Evolutionary conservation across 2,329 filamentous ascomycete species (phyloP).

Genomic region (Apiospora hydei): DNA sequence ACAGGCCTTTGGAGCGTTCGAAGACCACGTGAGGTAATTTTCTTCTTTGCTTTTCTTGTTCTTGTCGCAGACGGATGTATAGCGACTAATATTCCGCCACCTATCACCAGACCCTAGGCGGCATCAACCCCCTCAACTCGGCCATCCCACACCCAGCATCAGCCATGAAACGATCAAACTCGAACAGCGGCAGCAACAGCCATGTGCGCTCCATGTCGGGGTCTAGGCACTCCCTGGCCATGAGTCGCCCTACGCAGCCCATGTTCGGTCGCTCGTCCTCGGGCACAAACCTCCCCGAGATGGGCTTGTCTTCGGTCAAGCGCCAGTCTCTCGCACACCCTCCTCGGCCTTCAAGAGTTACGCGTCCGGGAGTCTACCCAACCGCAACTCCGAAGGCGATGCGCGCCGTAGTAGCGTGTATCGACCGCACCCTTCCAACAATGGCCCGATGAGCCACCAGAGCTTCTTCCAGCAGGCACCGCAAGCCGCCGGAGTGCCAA

Average conservation of each 20-base stretch:
- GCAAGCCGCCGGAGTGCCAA: conserved; percentile 79
- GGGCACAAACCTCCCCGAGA: conserved; percentile 79
- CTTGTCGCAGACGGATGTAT: background rate
- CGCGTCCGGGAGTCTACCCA: conserved; percentile 59
- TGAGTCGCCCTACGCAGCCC: conserved; percentile 83
- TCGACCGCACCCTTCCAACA: conserved; percentile 71
- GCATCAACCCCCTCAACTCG: conserved; percentile 79
- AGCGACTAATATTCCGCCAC: background rate
- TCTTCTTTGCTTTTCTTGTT: background rate
- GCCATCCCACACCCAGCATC: conserved; percentile 90
- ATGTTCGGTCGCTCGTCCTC: conserved; percentile 87
- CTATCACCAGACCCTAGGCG: conserved; percentile 77
- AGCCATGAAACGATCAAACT: conserved; percentile 91
- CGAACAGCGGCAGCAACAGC: conserved; percentile 72
- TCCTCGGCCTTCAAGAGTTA: conserved; percentile 73
- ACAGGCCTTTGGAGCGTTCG: conserved; percentile 89
- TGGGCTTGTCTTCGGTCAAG: conserved; percentile 83
- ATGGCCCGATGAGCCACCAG: conserved; percentile 76
- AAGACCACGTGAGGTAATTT: conserved; percentile 84
- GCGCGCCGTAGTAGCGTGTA: conserved; percentile 82
- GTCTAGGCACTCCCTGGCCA: conserved; percentile 84
- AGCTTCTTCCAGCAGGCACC: conserved; percentile 94
- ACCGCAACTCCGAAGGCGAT: conserved; percentile 60
- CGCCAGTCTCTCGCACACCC: conserved; percentile 79
- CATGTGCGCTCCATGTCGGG: conserved; percentile 85